A percentile compares a stretch with the other conserved stretches of the same genome.
Conservation (phyloP, 495 filamentous ascomycete species). For the Penicillium paxilli region DNA sequence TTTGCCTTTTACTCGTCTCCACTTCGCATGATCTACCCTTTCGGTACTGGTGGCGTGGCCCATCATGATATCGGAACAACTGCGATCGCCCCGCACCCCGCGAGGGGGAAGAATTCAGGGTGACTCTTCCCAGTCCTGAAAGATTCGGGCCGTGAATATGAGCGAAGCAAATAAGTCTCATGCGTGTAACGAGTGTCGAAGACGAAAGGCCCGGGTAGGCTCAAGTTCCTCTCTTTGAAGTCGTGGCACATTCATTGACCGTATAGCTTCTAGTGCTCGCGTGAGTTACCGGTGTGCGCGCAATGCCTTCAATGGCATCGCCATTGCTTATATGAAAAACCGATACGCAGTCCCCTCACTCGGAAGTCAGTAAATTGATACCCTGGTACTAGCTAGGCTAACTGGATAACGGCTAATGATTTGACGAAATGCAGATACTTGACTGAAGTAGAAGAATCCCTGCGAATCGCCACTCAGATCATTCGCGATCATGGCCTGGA, state of each 20-base stretch:
- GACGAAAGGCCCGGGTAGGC: conserved; percentile 3
- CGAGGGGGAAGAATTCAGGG: conserved; percentile 1
- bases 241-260: not conserved
- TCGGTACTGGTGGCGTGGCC: not conserved
- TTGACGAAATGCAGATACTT: not conserved
- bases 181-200: conserved; percentile 4
- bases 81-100: not conserved
- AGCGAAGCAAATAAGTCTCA: not conserved
- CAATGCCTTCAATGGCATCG: conserved; percentile 7
- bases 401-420: not conserved
- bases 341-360: conserved; percentile 2
- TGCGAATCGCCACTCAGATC: conserved; percentile 3
- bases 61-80: not conserved
- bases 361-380: not conserved
- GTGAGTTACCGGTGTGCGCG: conserved; percentile 6
- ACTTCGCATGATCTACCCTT: not conserved
- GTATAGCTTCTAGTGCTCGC: not conserved
- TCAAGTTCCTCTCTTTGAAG: not conserved
- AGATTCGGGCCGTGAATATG: not conserved
- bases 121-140: not conserved
- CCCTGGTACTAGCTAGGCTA: no score
- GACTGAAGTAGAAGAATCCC: conserved; percentile 7
- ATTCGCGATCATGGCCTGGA: conserved; percentile 6
- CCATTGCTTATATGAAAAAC: conserved; percentile 4
- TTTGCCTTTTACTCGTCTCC: not conserved